Evolutionary conservation across 106 monocot genomes (phyloP), one percentile per base, ranked within the genome.

Genomic region (Amphibolis antarctica): DNA sequence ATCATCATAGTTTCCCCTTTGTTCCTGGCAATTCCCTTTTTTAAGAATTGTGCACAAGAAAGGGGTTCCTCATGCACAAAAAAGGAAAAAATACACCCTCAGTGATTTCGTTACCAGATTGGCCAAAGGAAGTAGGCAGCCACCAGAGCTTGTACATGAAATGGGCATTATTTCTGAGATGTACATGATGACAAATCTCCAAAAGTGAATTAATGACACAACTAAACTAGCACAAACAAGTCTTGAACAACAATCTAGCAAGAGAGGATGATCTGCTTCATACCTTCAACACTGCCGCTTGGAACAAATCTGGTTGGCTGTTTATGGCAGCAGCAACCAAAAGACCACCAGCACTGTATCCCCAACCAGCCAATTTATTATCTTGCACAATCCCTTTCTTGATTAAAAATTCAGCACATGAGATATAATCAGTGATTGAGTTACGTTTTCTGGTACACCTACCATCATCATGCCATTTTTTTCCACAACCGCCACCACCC

Each of bases 321-420:
- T 98, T 98, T 50, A 98, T 90, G 22, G 96, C 86, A 47, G 90
- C 82, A 77, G 96, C 96, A 74, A 98, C 81, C 50, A 98, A 64
- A 70, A 98, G 78, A 3, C 96, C 96, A 6, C 96, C 96, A 62
- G 85, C 96, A 74, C 90, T 85, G 70, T 85, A 90, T 66, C 96
- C 96, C 90, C 90, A 98, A 53, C 82, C 90, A 70, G 96, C 87
- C 63, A 98, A 84, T 60, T 82, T 98, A 72, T 84, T 81, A 54
- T 85, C 74, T 56, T 84, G 63, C 25, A 83, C 76, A 57, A 98
- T 71, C 21, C 80, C 78, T 66, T 82, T 70, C n/a, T 78, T 53
- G 47, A 87, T 77, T 59, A 98, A 74, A 76, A 85, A 87, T 44
- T 87, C 76, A n/a, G 84, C 86, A 73, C 96, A 98, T 46, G 90